Evolutionary conservation across 73 alveolate species (phyloP).

Genomic region (Paramecium primaurelia): DNA sequence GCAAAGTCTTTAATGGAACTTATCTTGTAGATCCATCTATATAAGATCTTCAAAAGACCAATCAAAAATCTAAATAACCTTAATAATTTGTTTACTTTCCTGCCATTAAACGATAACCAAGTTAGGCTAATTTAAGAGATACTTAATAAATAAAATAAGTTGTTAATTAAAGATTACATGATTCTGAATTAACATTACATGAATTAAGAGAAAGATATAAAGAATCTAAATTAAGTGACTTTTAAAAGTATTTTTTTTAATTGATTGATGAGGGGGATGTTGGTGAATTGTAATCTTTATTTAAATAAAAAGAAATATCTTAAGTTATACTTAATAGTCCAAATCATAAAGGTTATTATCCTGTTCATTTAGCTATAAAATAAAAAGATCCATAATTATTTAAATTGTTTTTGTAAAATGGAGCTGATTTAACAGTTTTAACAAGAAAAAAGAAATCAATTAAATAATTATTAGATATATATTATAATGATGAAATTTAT

Average conservation of each 20-base stretch:
- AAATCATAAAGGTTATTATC: conserved; percentile 17
- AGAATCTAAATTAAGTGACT: not conserved
- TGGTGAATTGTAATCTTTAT: not conserved
- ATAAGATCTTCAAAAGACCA: not conserved
- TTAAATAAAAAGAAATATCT: not conserved
- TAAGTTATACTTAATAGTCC: not conserved
- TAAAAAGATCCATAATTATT: not conserved
- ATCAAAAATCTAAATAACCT: not conserved
- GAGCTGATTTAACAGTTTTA: not conserved
- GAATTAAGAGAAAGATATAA: conserved; percentile 26
- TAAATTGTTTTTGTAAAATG: not conserved
- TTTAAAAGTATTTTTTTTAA: not conserved
- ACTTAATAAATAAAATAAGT: not conserved
- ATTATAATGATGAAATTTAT: conserved; percentile 6
- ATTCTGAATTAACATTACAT: not conserved
- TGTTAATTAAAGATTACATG: not conserved
- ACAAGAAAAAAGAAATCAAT: not conserved
- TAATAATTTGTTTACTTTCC: not conserved
- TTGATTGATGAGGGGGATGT: conserved; percentile 25
- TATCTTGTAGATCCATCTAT: conserved; percentile 25
- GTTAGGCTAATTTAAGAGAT: not conserved
- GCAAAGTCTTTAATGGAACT: conserved; percentile 40
- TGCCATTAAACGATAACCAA: not conserved
- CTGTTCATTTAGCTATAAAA: not conserved
- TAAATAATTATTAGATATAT: not conserved